phyloP scores from a whole-genome alignment of 2,329 filamentous ascomycete genomes.

The Hymenoscyphus occultus region DNA sequence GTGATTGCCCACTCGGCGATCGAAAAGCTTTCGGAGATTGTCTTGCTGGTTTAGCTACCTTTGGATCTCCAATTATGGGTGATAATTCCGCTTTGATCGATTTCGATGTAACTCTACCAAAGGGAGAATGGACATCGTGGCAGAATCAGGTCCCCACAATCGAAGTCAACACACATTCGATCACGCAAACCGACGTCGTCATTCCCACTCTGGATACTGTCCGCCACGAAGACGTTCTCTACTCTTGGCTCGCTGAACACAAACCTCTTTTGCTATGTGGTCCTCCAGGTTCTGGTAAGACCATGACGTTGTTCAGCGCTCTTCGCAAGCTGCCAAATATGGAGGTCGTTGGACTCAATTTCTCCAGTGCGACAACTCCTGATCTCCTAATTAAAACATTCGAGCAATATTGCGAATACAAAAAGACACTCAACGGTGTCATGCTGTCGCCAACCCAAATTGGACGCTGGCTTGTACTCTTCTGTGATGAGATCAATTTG shows the following conservation, averaged over 20 bases:
- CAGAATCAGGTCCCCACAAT: conserved; percentile 90
- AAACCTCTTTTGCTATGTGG: conserved; percentile 95
- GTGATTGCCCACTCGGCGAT: conserved; percentile 85
- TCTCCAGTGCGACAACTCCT: conserved; percentile 96
- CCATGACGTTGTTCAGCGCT: conserved; percentile 98
- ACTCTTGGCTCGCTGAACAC: conserved; percentile 98
- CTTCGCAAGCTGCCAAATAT: conserved; percentile 96
- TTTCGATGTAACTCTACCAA: conserved; percentile 84
- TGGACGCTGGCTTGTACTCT: conserved; percentile 95
- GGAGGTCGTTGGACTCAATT: conserved; percentile 98
- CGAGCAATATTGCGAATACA: conserved; percentile 99
- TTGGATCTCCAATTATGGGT: conserved; percentile 78
- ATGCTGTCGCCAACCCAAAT: conserved; percentile 95
- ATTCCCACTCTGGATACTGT: conserved; percentile 97
- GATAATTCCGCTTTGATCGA: conserved; percentile 87
- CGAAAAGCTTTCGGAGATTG: conserved; percentile 88
- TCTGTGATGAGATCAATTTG: conserved; percentile 99
- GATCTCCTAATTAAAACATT: conserved; percentile 99
- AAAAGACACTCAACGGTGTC: conserved; percentile 95
- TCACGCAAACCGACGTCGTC: conserved; percentile 96
- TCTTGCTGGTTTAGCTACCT: conserved; percentile 75
- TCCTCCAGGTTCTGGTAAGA: conserved; percentile 97
- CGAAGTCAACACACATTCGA: conserved; percentile 96
- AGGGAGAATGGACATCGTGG: conserved; percentile 88
- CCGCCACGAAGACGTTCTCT: conserved; percentile 96